Evolutionary conservation across 139 green algal genomes (phyloP), one percentile per base, ranked within the genome.

Genomic region (Auxenochlorella protothecoides): DNA sequence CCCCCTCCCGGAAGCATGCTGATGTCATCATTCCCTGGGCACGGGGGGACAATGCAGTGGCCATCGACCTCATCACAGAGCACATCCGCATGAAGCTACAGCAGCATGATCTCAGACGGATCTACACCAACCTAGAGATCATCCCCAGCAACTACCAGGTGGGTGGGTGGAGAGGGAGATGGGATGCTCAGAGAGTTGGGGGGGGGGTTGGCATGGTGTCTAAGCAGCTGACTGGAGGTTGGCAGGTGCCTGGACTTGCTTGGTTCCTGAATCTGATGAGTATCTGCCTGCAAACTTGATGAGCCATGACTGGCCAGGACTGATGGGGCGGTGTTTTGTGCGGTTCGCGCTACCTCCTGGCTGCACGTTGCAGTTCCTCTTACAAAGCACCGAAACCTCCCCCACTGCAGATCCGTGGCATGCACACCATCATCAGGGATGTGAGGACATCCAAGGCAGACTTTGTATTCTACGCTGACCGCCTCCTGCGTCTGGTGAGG

Each of bases 381-480:
- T 44, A 44, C 27, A 44, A 44, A 44, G 27, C 1, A 44, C 27
- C 27, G 27, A 44, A 1, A 1, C 0, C 0, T 1, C 80, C 97
- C 27, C 27, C 27, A 44, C 27, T 89, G 80, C 90, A 96, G 81
- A 96, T 95, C 54, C 85, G 90, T 57, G 91, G 93, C 82, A 96
- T 98, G 91, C 94, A 98, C 88, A 98, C 94, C 63, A 92, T 97
- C 76, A 93, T 98, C 65, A 86, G 94, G 16, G 90, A 97, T 72
- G n/a, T 16, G 2, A 68, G 71, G 11, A 95, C 90, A 4, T 70
- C 69, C 77, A 92, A 91, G 67, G 79, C 85, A 55, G 92, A 98
- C 82, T 98, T 98, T 83, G 89, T 96, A 9, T 98, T 98, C 78
- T 97, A 97, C 75, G 83, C 93, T 5, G 91, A 97, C 80, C 80